These are phyloP conservation scores for Candida boleticola DNA, from an alignment of 805 yeast genomes.

Conservation along the genomic window DNA sequence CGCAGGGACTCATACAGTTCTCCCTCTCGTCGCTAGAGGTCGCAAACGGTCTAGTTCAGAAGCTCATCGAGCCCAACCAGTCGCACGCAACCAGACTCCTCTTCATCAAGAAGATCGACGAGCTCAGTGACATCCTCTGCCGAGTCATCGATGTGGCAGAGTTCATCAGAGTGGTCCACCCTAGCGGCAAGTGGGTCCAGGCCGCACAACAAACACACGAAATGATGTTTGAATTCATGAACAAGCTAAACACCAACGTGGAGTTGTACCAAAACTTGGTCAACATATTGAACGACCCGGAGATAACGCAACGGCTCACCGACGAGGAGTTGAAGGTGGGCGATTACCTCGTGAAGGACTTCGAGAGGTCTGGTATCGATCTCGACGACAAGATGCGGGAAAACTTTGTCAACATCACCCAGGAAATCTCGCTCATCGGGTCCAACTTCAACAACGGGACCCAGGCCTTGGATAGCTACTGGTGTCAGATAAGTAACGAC, in stretches of 20 bases:
- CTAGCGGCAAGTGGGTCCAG: conserved; percentile 61
- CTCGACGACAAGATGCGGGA: conserved; percentile 65
- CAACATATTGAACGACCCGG: conserved; percentile 46
- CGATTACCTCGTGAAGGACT: conserved; percentile 73
- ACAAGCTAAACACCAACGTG: conserved; percentile 79
- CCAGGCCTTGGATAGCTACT: conserved; percentile 27
- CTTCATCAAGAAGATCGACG: conserved; percentile 70
- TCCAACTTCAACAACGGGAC: conserved; percentile 67
- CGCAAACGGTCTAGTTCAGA: conserved; percentile 60
- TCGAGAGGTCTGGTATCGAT: conserved; percentile 85
- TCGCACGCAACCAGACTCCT: conserved; percentile 16
- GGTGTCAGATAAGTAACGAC: conserved; percentile 32
- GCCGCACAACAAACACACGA: conserved; percentile 91
- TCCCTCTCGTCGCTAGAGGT: conserved; percentile 59
- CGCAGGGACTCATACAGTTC: conserved; percentile 69
- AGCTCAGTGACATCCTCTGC: conserved; percentile 83
- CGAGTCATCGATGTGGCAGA: conserved; percentile 93
- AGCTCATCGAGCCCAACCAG: conserved; percentile 32
- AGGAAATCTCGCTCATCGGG: conserved; percentile 76
- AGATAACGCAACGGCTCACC: conserved; percentile 38
- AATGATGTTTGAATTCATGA: conserved; percentile 90
- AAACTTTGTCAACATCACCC: conserved; percentile 74
- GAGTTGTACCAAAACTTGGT: conserved; percentile 62
- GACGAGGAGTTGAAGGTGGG: conserved; percentile 85
- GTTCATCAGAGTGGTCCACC: conserved; percentile 86